Base-by-base conservation (phyloP, 1,139 yeast species). In the Yamadazyma dushanensis region DNA sequence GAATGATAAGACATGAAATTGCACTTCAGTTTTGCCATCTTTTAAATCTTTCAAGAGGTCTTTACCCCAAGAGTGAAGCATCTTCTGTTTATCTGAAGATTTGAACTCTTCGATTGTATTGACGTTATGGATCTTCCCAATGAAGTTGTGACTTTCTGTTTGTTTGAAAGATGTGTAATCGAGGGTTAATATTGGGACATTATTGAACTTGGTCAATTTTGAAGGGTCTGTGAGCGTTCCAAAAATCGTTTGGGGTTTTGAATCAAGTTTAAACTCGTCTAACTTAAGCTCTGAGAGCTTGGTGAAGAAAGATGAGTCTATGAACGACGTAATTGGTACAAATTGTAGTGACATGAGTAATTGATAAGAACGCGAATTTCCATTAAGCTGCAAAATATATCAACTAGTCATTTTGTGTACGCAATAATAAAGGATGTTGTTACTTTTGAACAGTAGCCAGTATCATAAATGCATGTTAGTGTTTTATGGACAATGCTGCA, bases 41-140 rank as follows among this genome's bases (percentile, higher is more conserved):
- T 36, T 35, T 19, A 48, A 42, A 7, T 53, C 44, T 6, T 45
- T 43, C 2, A 46, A 35, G 11, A 47, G 45, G 45, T 53, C 38
- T 27, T 46, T 11, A 61, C 88, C 56, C 79, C 74, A 38, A 9
- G 59, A 56, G 19, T 61, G 60, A 22, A 90, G 56, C 35, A 83
- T 69, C 7, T 63, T 56, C 26, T 70, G 69, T 57, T 90, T 92
- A 54, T 87, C 83, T 1, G 76, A 49, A 10, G 56, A 57, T 52
- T 83, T 86, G 61, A 92, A 92, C 45, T 86, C 88, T 46, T 90
- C 97, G 23, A 89, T 68, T 0, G 96, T 88, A 57, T 92, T 92
- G 31, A 81, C 76, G 53, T 89, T 88, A 29, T 63, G 57, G 18
- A 87, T 17, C 29, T 45, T 32, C 0, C 72, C 66, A 32, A 75